These are phyloP conservation scores for Auricularia cornea DNA, from an alignment of 768 basidiomycete genomes.

Conservation along the genomic window DNA sequence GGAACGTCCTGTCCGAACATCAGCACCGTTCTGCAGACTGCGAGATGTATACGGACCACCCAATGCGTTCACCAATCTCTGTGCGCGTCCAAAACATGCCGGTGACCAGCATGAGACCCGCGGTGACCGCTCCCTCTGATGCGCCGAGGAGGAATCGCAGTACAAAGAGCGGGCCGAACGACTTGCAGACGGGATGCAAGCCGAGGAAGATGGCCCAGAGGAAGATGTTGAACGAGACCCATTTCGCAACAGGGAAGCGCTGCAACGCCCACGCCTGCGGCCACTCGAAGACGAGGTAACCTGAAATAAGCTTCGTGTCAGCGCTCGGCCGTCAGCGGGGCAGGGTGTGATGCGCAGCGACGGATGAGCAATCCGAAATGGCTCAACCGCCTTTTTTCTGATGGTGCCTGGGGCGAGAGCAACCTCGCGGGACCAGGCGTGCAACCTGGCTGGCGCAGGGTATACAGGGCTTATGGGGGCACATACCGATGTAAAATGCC, in stretches of 20 bases:
- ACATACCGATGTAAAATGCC: slow-evolving; percentile 12
- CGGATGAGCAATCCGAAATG: not conserved
- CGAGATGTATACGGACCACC: slow-evolving; percentile 5
- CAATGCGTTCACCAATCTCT: slow-evolving; percentile 15
- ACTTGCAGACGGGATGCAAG: slow-evolving; percentile 14
- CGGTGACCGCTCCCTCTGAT: slow-evolving; percentile 15
- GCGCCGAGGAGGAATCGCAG: slow-evolving; percentile 14
- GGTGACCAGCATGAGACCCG: slow-evolving; percentile 16
- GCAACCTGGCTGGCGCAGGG: not conserved
- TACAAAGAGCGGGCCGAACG: slow-evolving; percentile 17
- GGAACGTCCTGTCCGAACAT: slow-evolving; percentile 11
- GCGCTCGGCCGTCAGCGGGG: not conserved
- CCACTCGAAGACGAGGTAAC: slow-evolving; percentile 11
- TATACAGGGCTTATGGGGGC: not conserved
- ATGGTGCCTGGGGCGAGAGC: too few relatives aligned
- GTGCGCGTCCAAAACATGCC: slow-evolving; percentile 16
- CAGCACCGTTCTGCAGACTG: not conserved
- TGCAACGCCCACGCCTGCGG: slow-evolving; percentile 14
- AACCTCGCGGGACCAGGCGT: too few relatives aligned
- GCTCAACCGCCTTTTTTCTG: too few relatives aligned
- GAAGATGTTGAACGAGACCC: slow-evolving; percentile 13
- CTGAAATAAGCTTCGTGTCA: not conserved
- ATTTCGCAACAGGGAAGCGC: slow-evolving; percentile 16
- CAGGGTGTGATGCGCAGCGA: not conserved
- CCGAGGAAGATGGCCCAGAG: slow-evolving; percentile 16